Percentiles rank a stretch among this genome's conserved stretches.
Conservation (phyloP, 768 basidiomycete species). For the Amanita exitialis region DNA sequence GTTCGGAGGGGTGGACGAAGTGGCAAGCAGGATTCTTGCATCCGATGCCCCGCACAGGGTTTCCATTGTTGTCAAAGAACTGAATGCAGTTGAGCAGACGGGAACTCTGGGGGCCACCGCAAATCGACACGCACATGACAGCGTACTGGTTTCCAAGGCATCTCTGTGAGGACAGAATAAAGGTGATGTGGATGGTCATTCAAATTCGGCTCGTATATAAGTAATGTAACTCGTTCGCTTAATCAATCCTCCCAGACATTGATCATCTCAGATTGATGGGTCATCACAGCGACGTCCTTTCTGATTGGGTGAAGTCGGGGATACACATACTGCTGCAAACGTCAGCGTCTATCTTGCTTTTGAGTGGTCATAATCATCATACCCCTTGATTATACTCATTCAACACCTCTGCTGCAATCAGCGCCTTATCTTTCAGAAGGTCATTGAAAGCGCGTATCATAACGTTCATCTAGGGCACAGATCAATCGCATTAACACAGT, state of each 20-base stretch:
- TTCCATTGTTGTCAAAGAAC: slow-evolving; percentile 11
- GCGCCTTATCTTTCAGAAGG: slow-evolving; percentile 63
- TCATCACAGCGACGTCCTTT: slow-evolving; percentile 77
- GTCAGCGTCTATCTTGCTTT: background rate
- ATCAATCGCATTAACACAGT: background rate
- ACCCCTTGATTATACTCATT: slow-evolving; percentile 79
- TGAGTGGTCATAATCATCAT: slow-evolving; percentile 11
- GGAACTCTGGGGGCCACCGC: background rate
- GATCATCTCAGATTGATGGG: slow-evolving; percentile 72
- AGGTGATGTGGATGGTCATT: background rate
- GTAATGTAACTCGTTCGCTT: background rate
- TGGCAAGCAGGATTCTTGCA: slow-evolving; percentile 12
- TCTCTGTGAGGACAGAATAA: too few species aligned
- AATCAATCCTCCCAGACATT: slow-evolving; percentile 39
- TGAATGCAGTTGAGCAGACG: background rate
- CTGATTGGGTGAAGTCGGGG: slow-evolving; percentile 73
- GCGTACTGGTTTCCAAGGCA: background rate
- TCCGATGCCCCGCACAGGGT: background rate
- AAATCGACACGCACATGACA: background rate
- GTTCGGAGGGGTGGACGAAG: slow-evolving; percentile 20
- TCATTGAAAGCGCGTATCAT: slow-evolving; percentile 48
- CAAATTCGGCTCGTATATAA: background rate
- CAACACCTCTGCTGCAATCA: slow-evolving; percentile 73
- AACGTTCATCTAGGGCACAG: slow-evolving; percentile 30
- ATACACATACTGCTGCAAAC: slow-evolving; percentile 58